Percentiles rank a stretch among this genome's conserved stretches.
Evolutionary conservation across 805 yeast genomes (phyloP).

Genomic region (Ogataea paraovalis): DNA sequence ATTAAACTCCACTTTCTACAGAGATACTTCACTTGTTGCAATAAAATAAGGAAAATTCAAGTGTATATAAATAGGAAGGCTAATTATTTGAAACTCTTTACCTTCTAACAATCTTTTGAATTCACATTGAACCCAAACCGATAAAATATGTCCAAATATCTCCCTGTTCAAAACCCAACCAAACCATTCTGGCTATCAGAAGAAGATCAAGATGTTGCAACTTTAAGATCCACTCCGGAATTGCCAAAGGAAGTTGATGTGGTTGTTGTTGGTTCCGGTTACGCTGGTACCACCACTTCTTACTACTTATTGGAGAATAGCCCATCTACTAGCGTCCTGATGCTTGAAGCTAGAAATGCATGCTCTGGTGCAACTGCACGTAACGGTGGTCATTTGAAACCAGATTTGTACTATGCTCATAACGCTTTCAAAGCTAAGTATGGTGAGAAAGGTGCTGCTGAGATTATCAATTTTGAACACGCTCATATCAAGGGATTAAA

Average conservation of each 20-base stretch:
- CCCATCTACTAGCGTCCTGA: constrained; percentile 7
- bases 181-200: constrained; percentile 24
- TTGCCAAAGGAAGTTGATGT: constrained; percentile 38
- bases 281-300: constrained; percentile 41
- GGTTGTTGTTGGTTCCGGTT: constrained; percentile 43
- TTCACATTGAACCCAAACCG: too few species aligned
- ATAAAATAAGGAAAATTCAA: too few species aligned
- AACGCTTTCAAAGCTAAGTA: constrained; percentile 13
- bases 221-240: constrained; percentile 17
- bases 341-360: constrained; percentile 38
- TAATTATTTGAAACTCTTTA: too few species aligned
- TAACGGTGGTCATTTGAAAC: constrained; percentile 47
- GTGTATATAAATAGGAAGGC: too few species aligned
- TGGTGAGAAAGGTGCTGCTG: constrained; percentile 30
- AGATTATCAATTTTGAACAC: constrained; percentile 35
- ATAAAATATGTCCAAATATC: neutral
- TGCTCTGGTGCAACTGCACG: constrained; percentile 43
- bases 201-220: constrained; percentile 13
- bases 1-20: too few species aligned
- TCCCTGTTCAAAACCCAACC: constrained; percentile 22
- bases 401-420: constrained; percentile 25
- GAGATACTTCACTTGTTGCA: too few species aligned
- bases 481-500: constrained; percentile 31
- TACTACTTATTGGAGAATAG: constrained; percentile 3
- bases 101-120: too few species aligned